These are phyloP conservation scores for Cordyceps tenuipes DNA, from an alignment of 2,329 filamentous ascomycete species.

Conservation along the genomic window DNA sequence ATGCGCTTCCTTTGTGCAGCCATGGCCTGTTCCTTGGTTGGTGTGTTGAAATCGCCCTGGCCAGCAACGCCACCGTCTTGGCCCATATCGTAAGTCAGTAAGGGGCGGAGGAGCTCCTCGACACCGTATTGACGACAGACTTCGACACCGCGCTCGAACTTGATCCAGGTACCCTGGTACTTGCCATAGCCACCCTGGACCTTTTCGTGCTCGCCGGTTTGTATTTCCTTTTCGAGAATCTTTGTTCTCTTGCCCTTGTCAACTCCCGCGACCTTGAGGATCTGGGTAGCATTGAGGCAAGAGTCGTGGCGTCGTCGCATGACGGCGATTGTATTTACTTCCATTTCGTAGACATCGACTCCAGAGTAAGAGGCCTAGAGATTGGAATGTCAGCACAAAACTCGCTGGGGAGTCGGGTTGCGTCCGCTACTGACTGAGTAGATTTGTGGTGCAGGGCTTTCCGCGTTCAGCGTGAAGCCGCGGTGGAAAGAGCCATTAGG, in stretches of 20 bases:
- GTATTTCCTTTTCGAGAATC: slow-evolving; percentile 94
- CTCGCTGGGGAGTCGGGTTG: neutral
- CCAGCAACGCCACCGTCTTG: slow-evolving; percentile 65
- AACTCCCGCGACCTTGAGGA: slow-evolving; percentile 92
- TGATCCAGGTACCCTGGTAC: slow-evolving; percentile 98
- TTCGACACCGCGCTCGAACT: slow-evolving; percentile 82
- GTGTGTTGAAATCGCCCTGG: slow-evolving; percentile 76
- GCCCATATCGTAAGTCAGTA: slow-evolving; percentile 74
- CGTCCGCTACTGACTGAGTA: slow-evolving; percentile 44
- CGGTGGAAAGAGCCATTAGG: slow-evolving; percentile 28
- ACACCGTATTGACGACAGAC: slow-evolving; percentile 78
- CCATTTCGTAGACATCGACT: slow-evolving; percentile 97
- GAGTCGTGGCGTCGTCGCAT: slow-evolving; percentile 94
- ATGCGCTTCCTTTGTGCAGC: slow-evolving; percentile 87
- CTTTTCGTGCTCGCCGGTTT: slow-evolving; percentile 94
- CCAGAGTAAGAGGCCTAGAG: slow-evolving; percentile 79
- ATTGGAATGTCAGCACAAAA: slow-evolving; percentile 3
- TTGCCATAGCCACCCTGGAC: slow-evolving; percentile 98
- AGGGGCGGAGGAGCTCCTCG: slow-evolving; percentile 64
- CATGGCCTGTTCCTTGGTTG: slow-evolving; percentile 98
- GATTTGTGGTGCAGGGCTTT: slow-evolving; percentile 41
- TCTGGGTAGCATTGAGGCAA: slow-evolving; percentile 97
- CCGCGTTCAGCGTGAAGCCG: slow-evolving; percentile 25
- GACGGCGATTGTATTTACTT: slow-evolving; percentile 83
- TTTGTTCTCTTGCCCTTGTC: slow-evolving; percentile 98